Percentiles rank a stretch among this genome's conserved stretches.
Evolutionary conservation across 2,329 filamentous ascomycete species (phyloP).

Genomic region (Fonsecaea multimorphosa): DNA sequence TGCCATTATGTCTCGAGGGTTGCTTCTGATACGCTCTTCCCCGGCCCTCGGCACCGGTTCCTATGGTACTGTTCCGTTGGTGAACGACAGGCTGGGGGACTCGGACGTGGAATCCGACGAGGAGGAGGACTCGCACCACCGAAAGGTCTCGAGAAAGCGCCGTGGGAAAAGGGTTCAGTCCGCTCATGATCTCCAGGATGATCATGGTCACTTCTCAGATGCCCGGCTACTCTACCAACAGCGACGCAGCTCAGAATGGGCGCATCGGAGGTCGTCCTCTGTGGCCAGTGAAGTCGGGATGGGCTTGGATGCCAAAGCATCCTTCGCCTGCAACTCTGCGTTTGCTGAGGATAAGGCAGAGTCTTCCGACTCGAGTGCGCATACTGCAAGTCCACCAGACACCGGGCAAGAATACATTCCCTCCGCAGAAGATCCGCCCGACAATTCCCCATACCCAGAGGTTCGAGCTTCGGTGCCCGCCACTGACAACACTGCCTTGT

Average conservation of each 20-base stretch:
- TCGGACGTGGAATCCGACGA: constrained; percentile 40
- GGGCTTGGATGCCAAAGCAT: constrained; percentile 44
- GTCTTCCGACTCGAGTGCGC: constrained; percentile 41
- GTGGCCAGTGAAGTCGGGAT: constrained; percentile 44
- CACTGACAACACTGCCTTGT: constrained; percentile 75
- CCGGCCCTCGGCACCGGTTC: constrained; percentile 66
- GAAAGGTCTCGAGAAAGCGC: constrained; percentile 20
- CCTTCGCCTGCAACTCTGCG: constrained; percentile 40
- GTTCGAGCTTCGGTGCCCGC: constrained; percentile 80
- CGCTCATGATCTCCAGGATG: constrained; percentile 20
- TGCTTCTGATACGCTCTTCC: constrained; percentile 65
- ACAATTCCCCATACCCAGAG: constrained; percentile 65
- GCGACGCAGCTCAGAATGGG: constrained; percentile 29
- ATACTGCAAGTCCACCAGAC: constrained; percentile 40
- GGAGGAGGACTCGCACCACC: constrained; percentile 35
- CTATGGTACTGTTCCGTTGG: constrained; percentile 62
- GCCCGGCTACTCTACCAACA: constrained; percentile 12
- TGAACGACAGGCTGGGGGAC: constrained; percentile 9
- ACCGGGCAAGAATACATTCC: constrained; percentile 45
- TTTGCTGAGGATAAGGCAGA: constrained; percentile 35
- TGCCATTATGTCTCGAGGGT: constrained; percentile 57
- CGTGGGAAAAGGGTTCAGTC: constrained; percentile 33
- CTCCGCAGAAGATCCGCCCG: constrained; percentile 45
- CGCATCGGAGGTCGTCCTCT: constrained; percentile 40
- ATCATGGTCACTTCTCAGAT: constrained; percentile 24